These are phyloP conservation scores for Teratosphaeria zuluensis DNA, from an alignment of 2,329 filamentous ascomycete genomes.

Conservation along the genomic window DNA sequence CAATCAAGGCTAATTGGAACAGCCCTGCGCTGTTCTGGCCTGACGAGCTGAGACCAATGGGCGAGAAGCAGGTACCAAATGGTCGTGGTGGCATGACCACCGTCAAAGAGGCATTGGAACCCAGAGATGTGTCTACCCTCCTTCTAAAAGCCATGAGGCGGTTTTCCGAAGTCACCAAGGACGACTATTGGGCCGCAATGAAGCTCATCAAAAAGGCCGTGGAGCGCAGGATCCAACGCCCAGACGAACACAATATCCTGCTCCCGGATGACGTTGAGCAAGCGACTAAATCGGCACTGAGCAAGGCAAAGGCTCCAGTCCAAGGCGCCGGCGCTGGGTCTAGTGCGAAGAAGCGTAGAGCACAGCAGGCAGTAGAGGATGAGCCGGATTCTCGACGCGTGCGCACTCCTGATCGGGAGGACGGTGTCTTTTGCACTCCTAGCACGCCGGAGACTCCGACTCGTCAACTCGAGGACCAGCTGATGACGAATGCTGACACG, in stretches of 20 bases:
- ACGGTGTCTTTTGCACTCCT: background rate
- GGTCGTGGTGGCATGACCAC: background rate
- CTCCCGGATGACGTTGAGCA: background rate
- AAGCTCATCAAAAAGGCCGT: background rate
- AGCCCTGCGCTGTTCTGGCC: background rate
- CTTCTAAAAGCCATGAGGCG: background rate
- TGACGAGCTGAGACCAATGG: background rate
- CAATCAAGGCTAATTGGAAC: background rate
- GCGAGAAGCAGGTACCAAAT: background rate
- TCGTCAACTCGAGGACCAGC: background rate
- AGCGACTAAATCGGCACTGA: background rate
- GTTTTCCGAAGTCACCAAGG: background rate
- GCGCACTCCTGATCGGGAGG: background rate
- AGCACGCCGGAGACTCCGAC: background rate
- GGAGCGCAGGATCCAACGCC: background rate
- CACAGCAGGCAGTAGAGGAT: background rate
- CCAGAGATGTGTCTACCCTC: background rate
- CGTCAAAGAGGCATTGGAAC: background rate
- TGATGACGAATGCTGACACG: background rate
- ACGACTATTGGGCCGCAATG: background rate
- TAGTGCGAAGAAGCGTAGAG: background rate
- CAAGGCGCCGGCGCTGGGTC: background rate
- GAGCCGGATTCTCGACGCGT: background rate
- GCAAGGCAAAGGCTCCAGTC: background rate
- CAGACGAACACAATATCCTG: background rate